These are phyloP conservation scores for Botrytis squamosa DNA, from an alignment of 2,329 filamentous ascomycete genomes.

Conservation along the genomic window DNA sequence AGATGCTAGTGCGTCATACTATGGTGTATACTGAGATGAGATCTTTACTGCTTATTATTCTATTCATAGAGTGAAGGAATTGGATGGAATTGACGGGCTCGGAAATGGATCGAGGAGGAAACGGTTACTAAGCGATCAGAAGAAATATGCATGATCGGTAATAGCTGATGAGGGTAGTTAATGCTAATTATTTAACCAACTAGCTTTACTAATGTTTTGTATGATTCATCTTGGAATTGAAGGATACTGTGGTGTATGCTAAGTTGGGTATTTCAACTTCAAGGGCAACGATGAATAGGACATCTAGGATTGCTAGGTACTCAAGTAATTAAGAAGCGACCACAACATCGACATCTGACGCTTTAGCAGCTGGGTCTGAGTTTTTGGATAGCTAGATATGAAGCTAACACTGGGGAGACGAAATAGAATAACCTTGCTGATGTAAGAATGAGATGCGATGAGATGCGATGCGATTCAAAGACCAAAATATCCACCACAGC, in stretches of 20 bases:
- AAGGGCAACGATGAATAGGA: too few relatives aligned
- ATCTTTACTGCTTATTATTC: not conserved
- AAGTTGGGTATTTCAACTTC: not conserved
- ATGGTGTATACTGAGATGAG: not conserved
- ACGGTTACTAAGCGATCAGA: too few relatives aligned
- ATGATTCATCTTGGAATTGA: too few relatives aligned
- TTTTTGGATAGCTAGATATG: not conserved
- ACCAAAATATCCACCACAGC: not conserved
- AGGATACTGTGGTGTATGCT: not conserved
- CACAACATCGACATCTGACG: not conserved
- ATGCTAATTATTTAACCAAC: too few relatives aligned
- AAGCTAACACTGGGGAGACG: not conserved
- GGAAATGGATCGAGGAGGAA: not conserved
- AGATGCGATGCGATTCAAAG: not conserved
- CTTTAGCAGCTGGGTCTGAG: rapidly evolving
- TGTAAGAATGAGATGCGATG: not conserved
- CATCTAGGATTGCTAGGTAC: not conserved
- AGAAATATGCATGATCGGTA: too few relatives aligned
- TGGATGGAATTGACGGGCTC: not conserved
- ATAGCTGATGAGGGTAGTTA: too few relatives aligned
- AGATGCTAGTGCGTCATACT: too few relatives aligned
- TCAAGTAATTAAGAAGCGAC: not conserved
- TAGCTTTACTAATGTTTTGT: not conserved
- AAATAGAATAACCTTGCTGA: not conserved
- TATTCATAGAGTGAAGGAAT: too few relatives aligned